Evolutionary conservation across 2,329 filamentous ascomycete species (phyloP), one percentile per base, ranked within the genome.

Genomic region (Apiospora saccharicola): DNA sequence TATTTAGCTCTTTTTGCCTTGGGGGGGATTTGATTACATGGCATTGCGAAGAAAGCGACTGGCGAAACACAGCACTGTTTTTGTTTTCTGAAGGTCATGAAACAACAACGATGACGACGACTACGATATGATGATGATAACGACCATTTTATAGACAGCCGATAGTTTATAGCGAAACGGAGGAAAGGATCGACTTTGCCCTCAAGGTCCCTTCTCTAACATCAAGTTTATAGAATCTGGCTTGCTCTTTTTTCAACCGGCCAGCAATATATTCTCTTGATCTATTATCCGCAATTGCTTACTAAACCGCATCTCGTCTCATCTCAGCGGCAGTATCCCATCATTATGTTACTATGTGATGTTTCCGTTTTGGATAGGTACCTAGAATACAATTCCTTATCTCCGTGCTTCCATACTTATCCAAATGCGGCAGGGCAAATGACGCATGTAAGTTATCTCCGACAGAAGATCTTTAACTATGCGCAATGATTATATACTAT

Each of bases 71-170:
- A 47, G 30, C 41, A 30, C 70, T 73, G 74, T 61, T 61, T 61
- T 57, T 57, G 26, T 53, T 53, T 72, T 70, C 72, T 53, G 68
- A 71, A 72, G 71, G 73, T 68, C 71, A 57, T 57, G 72, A 72
- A 67, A 67, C 71, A 37, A 61, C 30, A 61, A 71, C 61, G 71
- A 71, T 37, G 73, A 73, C 70, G 70, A 73, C 71, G 71, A 72
- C 71, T 71, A 19, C 26, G 51, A 61, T 34, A 75, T 71, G 72
- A 75, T 71, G 69, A 73, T 53, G 37, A 75, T 70, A 68, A 75
- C 30, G 70, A 76, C 51, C 37, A n/a, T 24, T n/a, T 41, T 64
- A 64, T 64, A 64, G 57, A 64, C 57, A 64, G 30, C 34, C 57
- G 57, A 64, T 19, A n/a, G 16, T 57, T 22, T 41, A 64, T 41